Base-by-base conservation (phyloP, 2,329 filamentous ascomycete species). In the Periglandula ipomoeae region DNA sequence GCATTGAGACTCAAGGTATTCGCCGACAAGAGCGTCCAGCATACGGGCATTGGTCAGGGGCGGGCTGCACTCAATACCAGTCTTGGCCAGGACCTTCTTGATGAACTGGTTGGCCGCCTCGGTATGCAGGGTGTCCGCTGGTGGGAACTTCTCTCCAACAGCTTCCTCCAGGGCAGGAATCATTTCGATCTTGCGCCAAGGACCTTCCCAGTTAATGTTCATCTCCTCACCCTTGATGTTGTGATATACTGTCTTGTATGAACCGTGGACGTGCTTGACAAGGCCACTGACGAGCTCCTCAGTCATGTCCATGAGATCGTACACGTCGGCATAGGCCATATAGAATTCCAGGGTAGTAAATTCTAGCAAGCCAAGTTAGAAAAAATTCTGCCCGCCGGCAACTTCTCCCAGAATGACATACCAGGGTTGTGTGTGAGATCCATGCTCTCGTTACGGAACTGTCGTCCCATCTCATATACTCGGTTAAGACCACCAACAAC, bases 271-370 rank as follows among this genome's bases (percentile, higher is more conserved):
- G 55, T 89, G 77, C 79, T 95, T 90, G 64, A 96, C 91, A 5
- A 97, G 78, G 37, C 84, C 81, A 27, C 88, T 90, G 42, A 98
- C 85, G 26, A 98, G 84, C 64, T 96, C 90, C 69, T 98, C 93
- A 2, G 93, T 97, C 61, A 89, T 78, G 52, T 86, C 73, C 60
- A 69, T 68, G 51, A 96, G 74, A 63, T 97, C 93, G 67, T 94
- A 87, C 58, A 95, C 81, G 68, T 95, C 89, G 49, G 85, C 86
- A 57, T 89, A 97, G 3, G 93, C 91, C 79, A 87, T 84, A 71
- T 98, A 98, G 72, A 97, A 97, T 69, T 98, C 93, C 67, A 89
- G 88, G 23, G 89, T 95, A 39, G 93, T 98, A 74, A 98, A 98
- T 66, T 98, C 93, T 35, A 87, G 4, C 8, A 19, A 20, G 3